phyloP scores from a whole-genome alignment of 1,139 yeast species.

The Candida gigantensis region DNA sequence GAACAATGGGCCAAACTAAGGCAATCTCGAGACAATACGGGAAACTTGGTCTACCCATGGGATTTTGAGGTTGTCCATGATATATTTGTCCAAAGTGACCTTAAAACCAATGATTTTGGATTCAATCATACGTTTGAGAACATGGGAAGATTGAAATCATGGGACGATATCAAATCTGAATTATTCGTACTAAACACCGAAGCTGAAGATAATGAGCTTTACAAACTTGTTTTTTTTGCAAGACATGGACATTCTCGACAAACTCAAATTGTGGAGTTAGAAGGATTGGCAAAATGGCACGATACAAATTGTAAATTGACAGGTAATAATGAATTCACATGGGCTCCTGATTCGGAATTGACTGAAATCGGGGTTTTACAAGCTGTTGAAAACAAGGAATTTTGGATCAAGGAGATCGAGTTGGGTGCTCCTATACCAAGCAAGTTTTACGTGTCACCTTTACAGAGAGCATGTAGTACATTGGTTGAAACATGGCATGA shows the following conservation, averaged over 20 bases:
- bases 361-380: slow-evolving; percentile 56
- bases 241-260: slow-evolving; percentile 84
- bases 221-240: slow-evolving; percentile 63
- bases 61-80: slow-evolving; percentile 52
- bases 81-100: slow-evolving; percentile 55
- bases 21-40: slow-evolving; percentile 19
- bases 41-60: slow-evolving; percentile 35
- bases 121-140: slow-evolving; percentile 52
- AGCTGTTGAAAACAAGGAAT: slow-evolving; percentile 46
- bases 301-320: slow-evolving; percentile 54
- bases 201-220: slow-evolving; percentile 38
- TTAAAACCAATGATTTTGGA: slow-evolving; percentile 45
- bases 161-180: slow-evolving; percentile 45
- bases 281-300: slow-evolving; percentile 55
- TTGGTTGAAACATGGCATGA: slow-evolving; percentile 57
- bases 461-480: slow-evolving; percentile 68
- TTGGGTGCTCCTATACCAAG: slow-evolving; percentile 59
- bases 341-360: slow-evolving; percentile 70
- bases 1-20: slow-evolving; percentile 10
- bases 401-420: slow-evolving; percentile 49
- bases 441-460: slow-evolving; percentile 61
- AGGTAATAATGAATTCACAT: slow-evolving; percentile 55
- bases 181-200: slow-evolving; percentile 39
- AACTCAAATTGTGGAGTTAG: slow-evolving; percentile 57
- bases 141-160: slow-evolving; percentile 48